Evolutionary conservation across 345 rosid genomes (phyloP).

Genomic region (Cardiospermum halicacabum): DNA sequence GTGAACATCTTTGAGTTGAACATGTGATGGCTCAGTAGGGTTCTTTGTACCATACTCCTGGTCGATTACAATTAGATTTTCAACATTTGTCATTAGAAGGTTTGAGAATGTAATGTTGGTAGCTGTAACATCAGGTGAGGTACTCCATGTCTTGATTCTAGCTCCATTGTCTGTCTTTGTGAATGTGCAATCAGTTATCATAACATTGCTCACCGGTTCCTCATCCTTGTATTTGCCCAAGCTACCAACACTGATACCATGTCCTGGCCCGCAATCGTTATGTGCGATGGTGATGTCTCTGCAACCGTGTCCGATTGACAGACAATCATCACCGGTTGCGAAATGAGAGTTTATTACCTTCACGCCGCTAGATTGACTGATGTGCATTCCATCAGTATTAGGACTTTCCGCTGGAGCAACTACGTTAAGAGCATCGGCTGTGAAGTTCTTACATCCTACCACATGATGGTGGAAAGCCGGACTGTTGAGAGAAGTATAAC

Average conservation of each 20-base stretch:
- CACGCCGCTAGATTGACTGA: constrained; percentile 23
- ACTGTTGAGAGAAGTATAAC: constrained; percentile 40
- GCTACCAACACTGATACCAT: constrained; percentile 46
- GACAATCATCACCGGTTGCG: constrained; percentile 47
- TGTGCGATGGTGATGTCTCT: constrained; percentile 12
- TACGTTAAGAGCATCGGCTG: constrained; percentile 25
- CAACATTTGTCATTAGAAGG: constrained; percentile 27
- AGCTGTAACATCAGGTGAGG: constrained; percentile 19
- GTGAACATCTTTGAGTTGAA: constrained; percentile 26
- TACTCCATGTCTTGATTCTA: constrained; percentile 35
- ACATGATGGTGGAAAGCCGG: constrained; percentile 52
- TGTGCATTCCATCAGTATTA: constrained; percentile 45
- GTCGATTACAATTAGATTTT: constrained; percentile 37
- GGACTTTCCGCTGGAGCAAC: constrained; percentile 56
- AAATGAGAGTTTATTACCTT: constrained; percentile 17
- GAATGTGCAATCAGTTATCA: constrained; percentile 31
- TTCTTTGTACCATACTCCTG: constrained; percentile 28
- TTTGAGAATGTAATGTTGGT: constrained; percentile 28
- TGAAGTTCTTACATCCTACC: constrained; percentile 18
- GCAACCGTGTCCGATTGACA: constrained; percentile 35
- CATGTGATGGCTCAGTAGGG: constrained; percentile 25
- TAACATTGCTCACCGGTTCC: constrained; percentile 27
- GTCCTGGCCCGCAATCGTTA: constrained; percentile 44
- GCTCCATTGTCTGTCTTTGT: constrained; percentile 29
- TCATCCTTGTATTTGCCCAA: constrained; percentile 32